Conservation (phyloP, 441 rosid species). For the Corymbia citriodora region DNA sequence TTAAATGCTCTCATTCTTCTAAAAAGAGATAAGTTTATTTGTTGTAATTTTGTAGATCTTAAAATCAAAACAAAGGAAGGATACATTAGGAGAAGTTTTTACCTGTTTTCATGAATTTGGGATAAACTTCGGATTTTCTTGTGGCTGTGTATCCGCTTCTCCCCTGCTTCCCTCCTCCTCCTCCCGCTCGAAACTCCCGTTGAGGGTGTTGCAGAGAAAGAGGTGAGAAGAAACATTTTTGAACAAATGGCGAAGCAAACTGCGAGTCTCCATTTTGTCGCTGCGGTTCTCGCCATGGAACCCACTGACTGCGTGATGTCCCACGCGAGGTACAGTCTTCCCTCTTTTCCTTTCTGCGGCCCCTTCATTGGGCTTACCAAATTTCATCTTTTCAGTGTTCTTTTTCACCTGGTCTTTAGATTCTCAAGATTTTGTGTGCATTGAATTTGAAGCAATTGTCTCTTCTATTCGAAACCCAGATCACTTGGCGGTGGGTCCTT, state of each 20-base stretch:
- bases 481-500: constrained; percentile 52
- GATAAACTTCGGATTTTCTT: background rate
- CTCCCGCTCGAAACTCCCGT: background rate
- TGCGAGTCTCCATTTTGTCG: constrained; percentile 33
- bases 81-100: background rate
- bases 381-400: background rate
- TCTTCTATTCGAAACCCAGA: constrained; percentile 21
- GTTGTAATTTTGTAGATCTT: background rate
- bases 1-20: background rate
- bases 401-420: background rate
- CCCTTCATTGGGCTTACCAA: background rate
- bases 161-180: background rate
- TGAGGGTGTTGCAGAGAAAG: background rate
- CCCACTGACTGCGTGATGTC: constrained; percentile 43
- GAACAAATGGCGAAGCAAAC: background rate
- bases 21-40: background rate
- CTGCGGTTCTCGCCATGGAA: constrained; percentile 83
- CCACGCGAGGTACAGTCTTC: constrained; percentile 38
- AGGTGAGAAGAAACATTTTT: background rate
- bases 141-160: background rate
- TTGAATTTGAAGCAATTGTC: background rate
- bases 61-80: background rate
- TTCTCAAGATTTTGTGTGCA: background rate
- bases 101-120: background rate
- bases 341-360: background rate